Evolutionary conservation across 1,284 basidiomycete genomes (phyloP), one percentile per base, ranked within the genome.

Genomic region (Austroboletus novae-zelandiae): DNA sequence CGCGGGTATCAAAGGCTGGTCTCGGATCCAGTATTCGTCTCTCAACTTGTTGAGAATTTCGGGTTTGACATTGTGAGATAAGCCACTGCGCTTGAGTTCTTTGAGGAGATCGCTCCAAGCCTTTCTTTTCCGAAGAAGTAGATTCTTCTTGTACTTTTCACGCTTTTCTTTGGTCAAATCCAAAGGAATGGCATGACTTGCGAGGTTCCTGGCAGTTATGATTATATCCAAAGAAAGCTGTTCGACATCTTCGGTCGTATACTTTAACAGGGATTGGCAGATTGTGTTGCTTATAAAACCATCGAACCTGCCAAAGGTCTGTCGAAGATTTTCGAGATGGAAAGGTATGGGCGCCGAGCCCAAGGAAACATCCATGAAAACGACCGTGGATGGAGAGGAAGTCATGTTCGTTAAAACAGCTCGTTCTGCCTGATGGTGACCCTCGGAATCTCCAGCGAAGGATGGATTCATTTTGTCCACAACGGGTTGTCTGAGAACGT

Each of bases 21-120:
- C 79, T 61, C 85, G 72, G 37, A 92, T 71, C 84, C 86, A 86
- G 40, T 76, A 72, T n/a, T 74, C 67, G 54, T 84, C 84, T 42
- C 75, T 72, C 59, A 94, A 86, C 43, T 74, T 78, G 10, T 73
- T 72, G 7, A 92, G 75, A 42, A 88, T 66, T 36, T 93, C 88
- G 1, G 91, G 81, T 57, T 86, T 87, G 25, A 92, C 73, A 51
- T 82, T 87, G 23, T 77, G 71, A 0, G 91, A 77, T 51, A 98
- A 78, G 6, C 97, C 97, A 29, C 84, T 74, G 1, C 81, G 80
- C 62, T 91, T 91, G 35, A 98, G 75, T 62, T 95, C 91, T 70
- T 94, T 96, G 55, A 98, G 75, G 18, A 98, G 74, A 65, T 98
- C 94, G 27, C 88, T 84, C 82, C 89, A 95, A 1, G 94, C 95